Conservation (phyloP, 2,329 filamentous ascomycete species). For the Ophiocordyceps robertsii region DNA sequence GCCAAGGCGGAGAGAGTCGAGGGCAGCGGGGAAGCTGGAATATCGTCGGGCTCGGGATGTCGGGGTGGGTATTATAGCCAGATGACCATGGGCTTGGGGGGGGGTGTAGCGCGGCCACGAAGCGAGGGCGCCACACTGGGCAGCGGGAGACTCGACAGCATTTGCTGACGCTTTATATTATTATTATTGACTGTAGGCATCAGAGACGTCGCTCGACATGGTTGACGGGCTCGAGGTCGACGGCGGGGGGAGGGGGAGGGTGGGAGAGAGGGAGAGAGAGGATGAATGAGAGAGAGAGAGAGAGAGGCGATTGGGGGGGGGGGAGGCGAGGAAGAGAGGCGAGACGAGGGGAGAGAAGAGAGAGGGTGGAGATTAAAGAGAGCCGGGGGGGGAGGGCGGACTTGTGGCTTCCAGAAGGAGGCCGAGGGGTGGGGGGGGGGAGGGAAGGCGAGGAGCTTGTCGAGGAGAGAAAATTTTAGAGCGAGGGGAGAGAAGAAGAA, state of each 20-base stretch:
- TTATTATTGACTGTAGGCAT: not conserved
- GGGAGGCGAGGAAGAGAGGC: too few relatives aligned
- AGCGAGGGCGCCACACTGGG: not conserved
- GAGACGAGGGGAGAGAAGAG: not conserved
- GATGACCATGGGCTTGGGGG: not conserved
- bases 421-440: not conserved
- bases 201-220: not conserved
- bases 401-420: not conserved
- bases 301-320: too few relatives aligned
- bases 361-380: not conserved
- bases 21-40: not conserved
- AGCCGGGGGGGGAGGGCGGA: too few relatives aligned
- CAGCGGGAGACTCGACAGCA: not conserved
- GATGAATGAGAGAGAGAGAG: too few relatives aligned
- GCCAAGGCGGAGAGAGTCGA: slow-evolving; percentile 1
- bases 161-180: not conserved
- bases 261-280: too few relatives aligned
- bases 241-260: too few relatives aligned
- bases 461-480: too few relatives aligned
- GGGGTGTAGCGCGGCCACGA: not conserved
- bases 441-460: not conserved
- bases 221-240: not conserved
- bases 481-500: not conserved
- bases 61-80: not conserved
- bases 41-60: not conserved